Base-by-base conservation (phyloP, 192 early-diverging fungal genomes). In the Coemansia biformis region DNA sequence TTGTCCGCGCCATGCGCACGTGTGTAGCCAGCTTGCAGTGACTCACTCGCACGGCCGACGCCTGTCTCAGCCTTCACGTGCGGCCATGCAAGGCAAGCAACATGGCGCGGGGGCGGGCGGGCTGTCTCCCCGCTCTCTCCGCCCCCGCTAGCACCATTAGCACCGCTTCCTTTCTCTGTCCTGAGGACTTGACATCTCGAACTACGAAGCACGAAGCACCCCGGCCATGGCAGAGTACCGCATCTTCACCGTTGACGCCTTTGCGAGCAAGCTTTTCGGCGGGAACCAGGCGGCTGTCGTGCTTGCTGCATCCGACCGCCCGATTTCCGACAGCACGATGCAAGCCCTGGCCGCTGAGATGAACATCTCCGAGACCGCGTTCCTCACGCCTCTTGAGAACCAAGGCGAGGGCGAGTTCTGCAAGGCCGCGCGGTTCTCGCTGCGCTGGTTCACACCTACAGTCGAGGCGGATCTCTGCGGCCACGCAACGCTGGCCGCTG, bases 331-430 rank as follows among this genome's bases (percentile, higher is more conserved):
- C 8, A 28, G 14, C 10, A 31, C 30, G 4, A 51, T 66, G 58
- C 44, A 51, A 14, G 23, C 46, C 15, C 43, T 77, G 10, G 67
- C 64, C 0, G 46, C 44, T 17, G 77, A 78, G 19, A 58, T 78
- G 67, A 75, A 71, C 43, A 38, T 67, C 10, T 41, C 62, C 33
- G 77, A 78, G 33, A 78, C 77, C 11, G 71, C 77, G 4, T 78
- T 71, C 26, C 6, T 78, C 12, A 54, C 47, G 2, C 57, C 60
- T 0, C 6, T 52, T 16, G 34, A 40, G 24, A n/a, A 8, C 30
- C 31, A 43, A 44, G 42, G 35, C 3, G 21, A 40, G 11, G 26
- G 50, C n/a, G 54, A 44, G 26, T 61, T 56, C 36, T 32, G 15
- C 10, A 22, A 11, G 3, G 24, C 47, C 21, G 41, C 38, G 26